Evolutionary conservation across 495 filamentous ascomycete species (phyloP).

Genomic region (Penicillium angulare): DNA sequence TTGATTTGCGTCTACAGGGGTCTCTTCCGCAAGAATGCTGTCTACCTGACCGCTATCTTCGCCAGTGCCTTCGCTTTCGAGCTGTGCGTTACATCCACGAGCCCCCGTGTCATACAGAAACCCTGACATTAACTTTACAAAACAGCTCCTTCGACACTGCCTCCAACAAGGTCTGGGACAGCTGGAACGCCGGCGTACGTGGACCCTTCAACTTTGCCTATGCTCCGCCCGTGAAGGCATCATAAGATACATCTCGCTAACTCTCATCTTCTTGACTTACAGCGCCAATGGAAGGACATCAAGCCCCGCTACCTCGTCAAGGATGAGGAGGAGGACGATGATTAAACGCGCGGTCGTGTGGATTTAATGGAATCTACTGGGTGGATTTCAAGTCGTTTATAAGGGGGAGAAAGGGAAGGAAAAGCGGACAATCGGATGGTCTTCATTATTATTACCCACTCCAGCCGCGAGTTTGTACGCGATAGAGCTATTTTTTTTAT

Average conservation of each 20-base stretch:
- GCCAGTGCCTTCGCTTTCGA: constrained; percentile 85
- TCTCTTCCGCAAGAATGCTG: constrained; percentile 79
- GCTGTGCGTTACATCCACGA: constrained; percentile 61
- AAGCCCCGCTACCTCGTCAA: constrained; percentile 76
- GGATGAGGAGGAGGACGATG: constrained; percentile 57
- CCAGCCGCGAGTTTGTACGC: constrained; percentile 35
- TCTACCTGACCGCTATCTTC: constrained; percentile 86
- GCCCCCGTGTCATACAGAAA: constrained; percentile 3
- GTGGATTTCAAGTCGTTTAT: constrained; percentile 8
- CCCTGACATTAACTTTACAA: constrained; percentile 15
- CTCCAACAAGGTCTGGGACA: constrained; percentile 85
- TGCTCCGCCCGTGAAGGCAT: background rate
- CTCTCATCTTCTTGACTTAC: constrained; percentile 13
- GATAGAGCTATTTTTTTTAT: constrained; percentile 29
- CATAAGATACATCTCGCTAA: constrained; percentile 27
- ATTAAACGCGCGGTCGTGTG: constrained; percentile 26
- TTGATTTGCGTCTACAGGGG: constrained; percentile 55
- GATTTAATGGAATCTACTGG: constrained; percentile 6
- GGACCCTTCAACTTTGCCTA: constrained; percentile 2
- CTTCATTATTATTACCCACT: constrained; percentile 31
- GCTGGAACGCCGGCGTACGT: constrained; percentile 84
- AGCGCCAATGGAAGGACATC: constrained; percentile 99
- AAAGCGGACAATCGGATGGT: constrained; percentile 12
- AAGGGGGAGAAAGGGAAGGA: constrained; percentile 17
- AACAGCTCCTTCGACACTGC: constrained; percentile 71